Base-by-base conservation (phyloP, 371 early-diverging fungal genomes). In the Mucor mucedo region DNA sequence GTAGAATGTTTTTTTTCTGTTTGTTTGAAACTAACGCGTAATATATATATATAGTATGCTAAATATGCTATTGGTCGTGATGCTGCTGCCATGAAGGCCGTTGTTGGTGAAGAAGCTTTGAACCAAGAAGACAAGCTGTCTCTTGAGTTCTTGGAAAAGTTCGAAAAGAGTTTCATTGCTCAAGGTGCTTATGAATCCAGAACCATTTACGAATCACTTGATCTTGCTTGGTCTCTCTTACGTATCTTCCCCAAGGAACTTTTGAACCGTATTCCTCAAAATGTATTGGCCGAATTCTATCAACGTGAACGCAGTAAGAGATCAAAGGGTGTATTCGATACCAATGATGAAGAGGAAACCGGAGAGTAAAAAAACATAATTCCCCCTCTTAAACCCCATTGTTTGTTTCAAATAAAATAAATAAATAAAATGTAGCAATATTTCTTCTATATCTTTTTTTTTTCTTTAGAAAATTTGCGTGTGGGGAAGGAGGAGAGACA, bases 1-100 rank as follows among this genome's bases (percentile, higher is more conserved):
- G 16, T 41, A 41, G 8, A 41, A 11, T 41, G 2, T 41, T 41
- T 41, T 8, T 5, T 14, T 41, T 3, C 4, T 3, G 2, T 30
- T 42, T 45, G 21, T 21, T 21, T 21, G 21, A 21, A 21, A 21
- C 21, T 21, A 21, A 21, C 21, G 21, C 21, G 21, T 21, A 21
- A 21, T 21, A 13, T 5, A 28, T 54, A 14, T 14, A 14, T 11
- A 5, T 72, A 91, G 84, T 99, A 99, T 79, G 99, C 99, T 69
- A 99, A 99, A 83, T 99, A 99, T 78, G 99, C 99, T 54, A 99
- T 99, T 73, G 99, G 99, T 74, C 91, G 96, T 71, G 99, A 99
- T 78, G 99, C 99, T 4, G 95, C 96, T 29, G 95, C 99, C 40
- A 99, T 99, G 99, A 99, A 99, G 88, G 98, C 99, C 55, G 99